Percentiles rank a stretch among this genome's conserved stretches.
These are phyloP conservation scores for Medicago lupulina DNA, from an alignment of 306 rosid genomes.

Conservation along the genomic window DNA sequence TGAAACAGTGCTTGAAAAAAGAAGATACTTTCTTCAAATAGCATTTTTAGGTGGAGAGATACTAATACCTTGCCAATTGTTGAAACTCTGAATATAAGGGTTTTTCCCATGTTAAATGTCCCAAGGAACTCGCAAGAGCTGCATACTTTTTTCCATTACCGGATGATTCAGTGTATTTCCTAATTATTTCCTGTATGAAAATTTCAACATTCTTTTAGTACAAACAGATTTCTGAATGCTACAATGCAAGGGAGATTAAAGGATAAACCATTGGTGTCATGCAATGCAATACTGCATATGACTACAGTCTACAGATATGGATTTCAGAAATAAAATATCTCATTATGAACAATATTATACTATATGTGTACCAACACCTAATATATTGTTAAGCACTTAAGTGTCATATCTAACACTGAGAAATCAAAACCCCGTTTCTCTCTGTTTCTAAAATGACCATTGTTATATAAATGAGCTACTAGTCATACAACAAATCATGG, in stretches of 20 bases:
- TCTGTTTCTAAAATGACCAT: slow-evolving; percentile 8
- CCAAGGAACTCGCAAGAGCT: slow-evolving; percentile 84
- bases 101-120: slow-evolving; percentile 79
- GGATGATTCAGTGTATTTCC: slow-evolving; percentile 67
- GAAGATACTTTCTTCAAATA: slow-evolving; percentile 21
- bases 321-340: slow-evolving; percentile 21
- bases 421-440: neutral
- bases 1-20: slow-evolving; percentile 12
- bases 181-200: slow-evolving; percentile 68
- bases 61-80: slow-evolving; percentile 75
- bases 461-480: slow-evolving; percentile 12
- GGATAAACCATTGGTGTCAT: neutral
- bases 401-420: slow-evolving; percentile 1
- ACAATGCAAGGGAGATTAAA: slow-evolving; percentile 3
- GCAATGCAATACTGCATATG: neutral
- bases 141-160: slow-evolving; percentile 73
- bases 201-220: slow-evolving; percentile 29
- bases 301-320: neutral
- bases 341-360: neutral
- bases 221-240: neutral
- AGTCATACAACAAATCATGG: neutral
- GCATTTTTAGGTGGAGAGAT: neutral
- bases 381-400: slow-evolving; percentile 13
- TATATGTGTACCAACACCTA: neutral
- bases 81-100: slow-evolving; percentile 80